Percentiles rank a stretch among this genome's conserved stretches.
These are phyloP conservation scores for Candida loeiensis DNA, from an alignment of 805 yeast genomes.

Conservation along the genomic window DNA sequence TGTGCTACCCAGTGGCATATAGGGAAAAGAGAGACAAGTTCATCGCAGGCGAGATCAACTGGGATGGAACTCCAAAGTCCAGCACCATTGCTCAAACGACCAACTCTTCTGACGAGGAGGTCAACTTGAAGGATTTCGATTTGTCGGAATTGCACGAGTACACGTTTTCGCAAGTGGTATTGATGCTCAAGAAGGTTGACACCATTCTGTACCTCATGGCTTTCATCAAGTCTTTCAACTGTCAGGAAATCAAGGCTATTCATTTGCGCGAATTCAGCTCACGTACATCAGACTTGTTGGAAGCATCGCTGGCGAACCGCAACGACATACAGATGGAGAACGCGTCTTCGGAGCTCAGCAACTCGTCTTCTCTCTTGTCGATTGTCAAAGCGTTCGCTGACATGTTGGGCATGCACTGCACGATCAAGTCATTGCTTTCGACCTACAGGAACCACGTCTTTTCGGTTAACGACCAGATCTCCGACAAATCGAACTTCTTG, in stretches of 20 bases:
- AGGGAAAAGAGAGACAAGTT: slow-evolving; percentile 47
- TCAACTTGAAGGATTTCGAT: slow-evolving; percentile 8
- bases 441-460: slow-evolving; percentile 28
- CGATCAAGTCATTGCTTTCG: slow-evolving; percentile 30
- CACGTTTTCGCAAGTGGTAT: slow-evolving; percentile 22
- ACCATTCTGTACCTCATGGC: slow-evolving; percentile 32
- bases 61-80: slow-evolving; percentile 23
- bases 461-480: slow-evolving; percentile 30
- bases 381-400: slow-evolving; percentile 34
- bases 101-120: slow-evolving; percentile 7
- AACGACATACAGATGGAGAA: slow-evolving; percentile 13
- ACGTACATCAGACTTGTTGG: slow-evolving; percentile 65
- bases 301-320: slow-evolving; percentile 48
- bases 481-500: slow-evolving; percentile 24
- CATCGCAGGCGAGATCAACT: slow-evolving; percentile 21
- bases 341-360: slow-evolving; percentile 23
- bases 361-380: slow-evolving; percentile 32
- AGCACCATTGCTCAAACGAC: slow-evolving; percentile 5
- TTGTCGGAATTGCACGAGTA: slow-evolving; percentile 19
- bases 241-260: slow-evolving; percentile 43
- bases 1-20: slow-evolving; percentile 59
- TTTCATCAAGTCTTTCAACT: slow-evolving; percentile 26
- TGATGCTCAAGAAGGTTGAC: slow-evolving; percentile 30
- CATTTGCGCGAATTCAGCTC: slow-evolving; percentile 60
- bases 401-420: slow-evolving; percentile 24